Base-by-base conservation (phyloP, 768 basidiomycete species). In the Serendipita vermifera region DNA sequence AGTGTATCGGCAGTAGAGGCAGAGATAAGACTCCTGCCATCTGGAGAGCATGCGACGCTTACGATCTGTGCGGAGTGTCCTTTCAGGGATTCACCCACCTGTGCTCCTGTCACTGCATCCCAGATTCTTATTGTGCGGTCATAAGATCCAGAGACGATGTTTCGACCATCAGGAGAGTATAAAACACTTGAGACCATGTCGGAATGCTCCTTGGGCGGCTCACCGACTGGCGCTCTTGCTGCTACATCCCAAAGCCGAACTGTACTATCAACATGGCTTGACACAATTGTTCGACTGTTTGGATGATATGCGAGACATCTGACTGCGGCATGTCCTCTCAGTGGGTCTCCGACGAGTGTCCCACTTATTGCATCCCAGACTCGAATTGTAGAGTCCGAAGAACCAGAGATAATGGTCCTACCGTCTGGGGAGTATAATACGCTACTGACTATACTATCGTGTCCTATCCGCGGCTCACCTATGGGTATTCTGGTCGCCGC, bases 221-320 rank as follows among this genome's bases (percentile, higher is more conserved):
- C 13, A 24, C 26, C 31, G 46, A 29, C 3, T 64, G 61, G 3
- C 48, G 62, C 4, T 13, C 24, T 5, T 56, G 48, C 55, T 62
- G 56, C 13, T 58, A 59, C 9, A 31, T 38, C 17, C 36, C 36
- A 38, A 13, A n/a, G n/a, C n/a, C n/a, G n/a, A n/a, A n/a, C n/a
- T n/a, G n/a, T n/a, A n/a, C 64, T 66, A 46, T 70, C 17, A 38
- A 13, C 36, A 38, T 13, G 66, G 6, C 67, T 67, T 35, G 69
- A 62, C 3, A 58, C 61, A 27, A 61, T 33, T 9, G 32, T 38
- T 38, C 36, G 13, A 38, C 17, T 38, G 17, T 38, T 17, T 13
- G 36, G n/a, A n/a, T n/a, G n/a, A n/a, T n/a, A n/a, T n/a, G n/a
- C n/a, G n/a, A n/a, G n/a, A n/a, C n/a, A n/a, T n/a, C n/a, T n/a